Evolutionary conservation across 371 early-diverging fungal genomes (phyloP), one percentile per base, ranked within the genome.

Genomic region (Zychaea mexicana): DNA sequence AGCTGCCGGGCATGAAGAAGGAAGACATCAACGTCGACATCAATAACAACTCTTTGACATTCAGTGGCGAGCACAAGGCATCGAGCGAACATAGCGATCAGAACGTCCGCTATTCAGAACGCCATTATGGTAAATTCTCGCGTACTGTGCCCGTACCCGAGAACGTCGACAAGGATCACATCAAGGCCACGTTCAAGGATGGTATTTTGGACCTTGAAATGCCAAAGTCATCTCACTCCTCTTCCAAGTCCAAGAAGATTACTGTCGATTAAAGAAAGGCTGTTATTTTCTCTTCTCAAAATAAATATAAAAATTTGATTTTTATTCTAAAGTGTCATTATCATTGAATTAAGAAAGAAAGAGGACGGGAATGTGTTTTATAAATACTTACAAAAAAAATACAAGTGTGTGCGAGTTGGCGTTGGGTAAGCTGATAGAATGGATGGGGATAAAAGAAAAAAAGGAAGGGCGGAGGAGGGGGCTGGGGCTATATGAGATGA

Each of bases 131-230:
- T 13, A 64, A 53, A 15, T 88, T 76, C 74, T 67, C 68, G 13
- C 83, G 90, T 21, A 68, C 78, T 17, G 62, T 90, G 28, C 72
- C 79, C 9, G 61, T 90, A 21, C 89, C 88, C 2, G 73, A 67
- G 19, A 68, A 72, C 39, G 79, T 81, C 21, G 75, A 82, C 27
- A 46, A 62, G 30, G 81, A 82, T 15, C 69, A 78, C 3, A 79
- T 83, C 49, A 62, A 75, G 15, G 88, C 87, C 60, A 79, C 75
- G 28, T 85, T 81, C 63, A 63, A 85, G 9, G 68, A 88, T 54
- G 90, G 90, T 26, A 81, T 88, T 9, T 71, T 90, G 54, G 64
- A 71, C 52, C 65, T 90, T 10, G 62, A 56, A 33, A 62, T 88
- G 57, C 82, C 87, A 17, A 89, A 88, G 69, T 45, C 30, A 17